Percentiles rank a stretch among this genome's conserved stretches.
phyloP scores from a whole-genome alignment of 2,329 filamentous ascomycete species.

The Lecanicillium sp. region DNA sequence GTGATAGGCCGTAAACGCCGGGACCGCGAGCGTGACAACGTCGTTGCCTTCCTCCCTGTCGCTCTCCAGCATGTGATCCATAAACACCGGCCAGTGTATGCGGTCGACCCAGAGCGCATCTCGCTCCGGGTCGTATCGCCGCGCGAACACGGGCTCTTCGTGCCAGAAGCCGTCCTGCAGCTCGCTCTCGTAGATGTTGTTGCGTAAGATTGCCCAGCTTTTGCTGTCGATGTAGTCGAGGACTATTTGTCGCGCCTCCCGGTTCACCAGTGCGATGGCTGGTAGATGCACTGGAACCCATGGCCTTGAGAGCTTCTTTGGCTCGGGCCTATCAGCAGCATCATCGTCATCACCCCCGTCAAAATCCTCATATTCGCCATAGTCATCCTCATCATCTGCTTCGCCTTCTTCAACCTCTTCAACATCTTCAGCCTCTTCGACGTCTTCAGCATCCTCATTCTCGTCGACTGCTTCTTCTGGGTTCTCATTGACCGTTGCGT shows the following conservation, averaged over 20 bases:
- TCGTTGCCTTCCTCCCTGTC: conserved; percentile 5
- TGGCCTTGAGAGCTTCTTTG: background rate
- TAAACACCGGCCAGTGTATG: conserved; percentile 5
- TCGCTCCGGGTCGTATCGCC: conserved; percentile 3
- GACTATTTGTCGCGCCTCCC: conserved; percentile 15
- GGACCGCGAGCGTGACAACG: conserved; percentile 16
- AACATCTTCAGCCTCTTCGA: background rate
- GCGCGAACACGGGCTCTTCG: background rate
- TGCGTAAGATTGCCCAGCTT: background rate
- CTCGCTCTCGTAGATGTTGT: background rate
- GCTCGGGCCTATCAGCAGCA: too few relatives aligned
- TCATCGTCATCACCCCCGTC: too few relatives aligned
- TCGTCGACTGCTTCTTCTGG: background rate
- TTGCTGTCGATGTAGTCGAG: conserved; percentile 11
- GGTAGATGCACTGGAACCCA: conserved; percentile 14
- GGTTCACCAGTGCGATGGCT: conserved; percentile 10
- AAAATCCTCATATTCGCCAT: too few relatives aligned
- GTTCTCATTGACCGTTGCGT: background rate
- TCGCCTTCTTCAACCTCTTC: conserved; percentile 1
- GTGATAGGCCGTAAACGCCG: conserved; percentile 19
- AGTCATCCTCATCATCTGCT: conserved; percentile 1
- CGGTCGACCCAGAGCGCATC: conserved; percentile 7
- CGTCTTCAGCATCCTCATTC: background rate
- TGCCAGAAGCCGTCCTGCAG: background rate
- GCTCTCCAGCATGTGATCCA: background rate